phyloP scores from a whole-genome alignment of 129 eudicot species.

The Flaveria bidentis region DNA sequence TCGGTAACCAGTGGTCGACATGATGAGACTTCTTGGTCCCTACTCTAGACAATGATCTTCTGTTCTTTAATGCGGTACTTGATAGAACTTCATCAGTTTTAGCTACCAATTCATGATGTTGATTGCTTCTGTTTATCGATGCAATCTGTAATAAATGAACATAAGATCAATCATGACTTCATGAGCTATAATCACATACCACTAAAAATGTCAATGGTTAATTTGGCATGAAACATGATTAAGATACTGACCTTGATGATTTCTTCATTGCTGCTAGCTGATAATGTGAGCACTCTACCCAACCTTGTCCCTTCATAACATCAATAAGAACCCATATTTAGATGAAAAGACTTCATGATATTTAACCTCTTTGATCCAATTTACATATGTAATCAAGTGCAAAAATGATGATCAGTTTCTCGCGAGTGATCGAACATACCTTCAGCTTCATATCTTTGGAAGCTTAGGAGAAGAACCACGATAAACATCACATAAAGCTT shows the following conservation, averaged over 20 bases:
- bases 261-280: conserved; percentile 20
- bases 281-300: conserved; percentile 26
- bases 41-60: conserved; percentile 37
- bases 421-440: conserved; percentile 34
- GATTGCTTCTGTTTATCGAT: conserved; percentile 13
- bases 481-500: conserved; percentile 35
- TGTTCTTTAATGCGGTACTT: conserved; percentile 45
- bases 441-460: conserved; percentile 42
- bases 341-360: neutral
- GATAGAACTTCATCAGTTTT: conserved; percentile 39
- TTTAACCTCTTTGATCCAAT: neutral
- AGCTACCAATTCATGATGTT: conserved; percentile 19
- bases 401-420: neutral
- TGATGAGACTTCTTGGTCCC: conserved; percentile 43
- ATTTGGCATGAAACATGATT: neutral
- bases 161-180: neutral
- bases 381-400: neutral
- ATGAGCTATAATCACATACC: neutral
- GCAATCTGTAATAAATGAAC: conserved; percentile 13
- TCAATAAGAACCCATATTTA: neutral
- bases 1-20: conserved; percentile 60
- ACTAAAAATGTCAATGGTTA: neutral
- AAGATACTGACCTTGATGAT: conserved; percentile 37
- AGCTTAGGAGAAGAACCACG: conserved; percentile 38
- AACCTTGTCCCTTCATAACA: conserved; percentile 45